Evolutionary conservation across 495 filamentous ascomycete genomes (phyloP), one percentile per base, ranked within the genome.

Genomic region (Friedmanniomyces endolithicus): DNA sequence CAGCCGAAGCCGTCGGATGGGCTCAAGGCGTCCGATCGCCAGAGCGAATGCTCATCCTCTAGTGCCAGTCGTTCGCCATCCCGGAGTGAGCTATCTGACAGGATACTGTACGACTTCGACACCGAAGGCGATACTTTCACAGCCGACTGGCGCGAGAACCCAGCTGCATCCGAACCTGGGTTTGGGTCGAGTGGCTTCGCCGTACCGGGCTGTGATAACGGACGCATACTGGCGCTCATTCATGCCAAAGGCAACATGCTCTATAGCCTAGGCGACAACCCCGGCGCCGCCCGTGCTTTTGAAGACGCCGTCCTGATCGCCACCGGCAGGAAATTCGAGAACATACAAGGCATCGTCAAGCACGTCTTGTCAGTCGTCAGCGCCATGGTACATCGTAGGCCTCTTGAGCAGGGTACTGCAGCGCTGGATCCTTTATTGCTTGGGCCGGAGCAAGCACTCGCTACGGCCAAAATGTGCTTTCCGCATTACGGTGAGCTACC

Each of bases 211-310:
- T 84, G 79, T 22, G 92, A 98, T 59, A 98, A 97, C 68, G 92
- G 92, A 20, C 79, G 94, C 59, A 88, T 99, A 71, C 77, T 97
- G 12, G 85, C 88, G 31, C 74, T 99, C 22, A 78, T 96, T 23
- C 94, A 99, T 70, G 90, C 89, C 2, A 99, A 97, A 68, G 92
- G 94, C 25, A 99, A 97, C 60, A 95, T 97, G 87, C 75, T 97
- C 1, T 99, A 99, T 70, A 80, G 88, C 34, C 69, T 95, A 49
- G 89, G 89, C 23, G 85, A 97, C 57, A 88, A 92, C 62, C 74
- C 75, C 41, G 82, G 77, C 12, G 92, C 92, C 16, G 89, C 92
- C 0, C 79, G 82, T 55, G 89, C 94, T 9, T 99, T 99, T 61
- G 92, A 97, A 62, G 88, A 95, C 67, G 92, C 88, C 1, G 88